A percentile compares a stretch with the other conserved stretches of the same genome.
Evolutionary conservation across 2,329 filamentous ascomycete genomes (phyloP).

Genomic region (Fusarium ramigenum): DNA sequence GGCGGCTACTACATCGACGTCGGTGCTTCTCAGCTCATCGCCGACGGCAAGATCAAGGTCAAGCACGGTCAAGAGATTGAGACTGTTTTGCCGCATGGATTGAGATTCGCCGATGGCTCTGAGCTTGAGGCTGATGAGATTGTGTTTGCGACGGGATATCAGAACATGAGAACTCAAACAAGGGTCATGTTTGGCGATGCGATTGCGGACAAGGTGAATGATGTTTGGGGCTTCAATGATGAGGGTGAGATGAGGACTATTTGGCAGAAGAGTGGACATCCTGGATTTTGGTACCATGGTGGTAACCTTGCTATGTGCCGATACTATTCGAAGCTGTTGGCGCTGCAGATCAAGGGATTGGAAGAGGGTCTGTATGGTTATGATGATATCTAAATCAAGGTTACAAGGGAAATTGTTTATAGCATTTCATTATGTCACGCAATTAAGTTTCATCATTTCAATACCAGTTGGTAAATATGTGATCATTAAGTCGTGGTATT

Average conservation of each 20-base stretch:
- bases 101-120: constrained; percentile 63
- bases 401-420: neutral
- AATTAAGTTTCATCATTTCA: neutral
- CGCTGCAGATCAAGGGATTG: constrained; percentile 61
- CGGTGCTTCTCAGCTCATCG: constrained; percentile 69
- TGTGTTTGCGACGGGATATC: constrained; percentile 71
- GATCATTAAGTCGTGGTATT: neutral
- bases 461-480: rapidly evolving
- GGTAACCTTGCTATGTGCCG: constrained; percentile 71
- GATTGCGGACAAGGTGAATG: constrained; percentile 65
- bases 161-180: constrained; percentile 73
- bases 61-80: constrained; percentile 66
- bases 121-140: constrained; percentile 70
- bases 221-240: constrained; percentile 70
- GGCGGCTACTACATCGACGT: constrained; percentile 79
- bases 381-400: constrained; percentile 38
- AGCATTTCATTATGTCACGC: neutral
- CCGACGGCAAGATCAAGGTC: constrained; percentile 70
- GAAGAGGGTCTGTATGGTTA: constrained; percentile 51
- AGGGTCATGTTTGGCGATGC: constrained; percentile 69
- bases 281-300: constrained; percentile 73
- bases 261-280: constrained; percentile 69
- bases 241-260: constrained; percentile 65
- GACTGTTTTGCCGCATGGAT: constrained; percentile 56
- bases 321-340: constrained; percentile 65